Percentiles rank a stretch among this genome's conserved stretches.
Conservation (phyloP, 2,329 filamentous ascomycete species). For the Alternaria consortialis region DNA sequence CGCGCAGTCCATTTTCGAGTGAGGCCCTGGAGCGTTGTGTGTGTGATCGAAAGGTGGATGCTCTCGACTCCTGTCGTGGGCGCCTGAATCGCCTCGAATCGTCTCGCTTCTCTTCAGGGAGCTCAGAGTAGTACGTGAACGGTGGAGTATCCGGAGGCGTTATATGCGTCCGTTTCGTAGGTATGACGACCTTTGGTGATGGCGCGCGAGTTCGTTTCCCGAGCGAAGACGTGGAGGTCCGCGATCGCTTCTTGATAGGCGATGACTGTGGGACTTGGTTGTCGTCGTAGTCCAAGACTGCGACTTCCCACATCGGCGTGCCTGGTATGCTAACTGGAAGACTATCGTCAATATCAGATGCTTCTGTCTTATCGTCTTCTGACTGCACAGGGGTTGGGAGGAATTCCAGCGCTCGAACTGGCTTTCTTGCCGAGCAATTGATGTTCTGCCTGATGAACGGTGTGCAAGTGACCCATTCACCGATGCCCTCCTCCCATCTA, state of each 20-base stretch:
- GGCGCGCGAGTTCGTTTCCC: conserved; percentile 38
- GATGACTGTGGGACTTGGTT: conserved; percentile 36
- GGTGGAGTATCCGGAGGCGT: conserved; percentile 27
- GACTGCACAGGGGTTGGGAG: conserved; percentile 43
- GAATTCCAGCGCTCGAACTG: conserved; percentile 32
- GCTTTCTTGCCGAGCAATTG: conserved; percentile 23
- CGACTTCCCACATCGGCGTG: conserved; percentile 19
- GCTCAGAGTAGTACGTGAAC: conserved; percentile 26
- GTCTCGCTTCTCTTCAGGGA: conserved; percentile 23
- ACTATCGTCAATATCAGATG: conserved; percentile 25
- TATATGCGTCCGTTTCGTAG: conserved; percentile 28
- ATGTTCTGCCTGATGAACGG: conserved; percentile 43
- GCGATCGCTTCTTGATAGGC: conserved; percentile 30
- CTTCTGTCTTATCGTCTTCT: conserved; percentile 21
- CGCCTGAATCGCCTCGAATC: conserved; percentile 15
- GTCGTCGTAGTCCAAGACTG: conserved; percentile 24
- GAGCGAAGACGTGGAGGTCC: conserved; percentile 19
- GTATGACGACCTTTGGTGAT: conserved; percentile 42
- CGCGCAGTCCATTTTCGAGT: conserved; percentile 26
- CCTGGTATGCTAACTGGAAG: conserved; percentile 4
- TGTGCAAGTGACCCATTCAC: conserved; percentile 57
- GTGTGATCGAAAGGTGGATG: conserved; percentile 6
- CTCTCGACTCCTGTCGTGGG: conserved; percentile 11
- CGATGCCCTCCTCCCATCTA: conserved; percentile 57
- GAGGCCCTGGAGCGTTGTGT: conserved; percentile 26